phyloP scores from a whole-genome alignment of 2,329 filamentous ascomycete genomes.

The Scorias spongiosa region DNA sequence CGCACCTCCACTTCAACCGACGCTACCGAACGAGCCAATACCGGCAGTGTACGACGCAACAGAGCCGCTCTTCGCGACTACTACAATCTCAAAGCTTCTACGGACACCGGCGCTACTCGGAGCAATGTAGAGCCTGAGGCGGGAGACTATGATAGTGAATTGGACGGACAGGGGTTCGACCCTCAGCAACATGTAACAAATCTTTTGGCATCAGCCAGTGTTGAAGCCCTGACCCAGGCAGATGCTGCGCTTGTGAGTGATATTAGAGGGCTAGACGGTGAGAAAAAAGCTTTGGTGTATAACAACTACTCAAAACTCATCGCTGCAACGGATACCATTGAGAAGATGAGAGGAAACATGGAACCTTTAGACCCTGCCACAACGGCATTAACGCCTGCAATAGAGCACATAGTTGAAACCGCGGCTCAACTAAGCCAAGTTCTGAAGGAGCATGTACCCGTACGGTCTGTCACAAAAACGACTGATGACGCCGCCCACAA shows the following conservation, averaged over 20 bases:
- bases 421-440: slow-evolving; percentile 27
- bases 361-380: slow-evolving; percentile 62
- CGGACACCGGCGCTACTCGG: slow-evolving; percentile 15
- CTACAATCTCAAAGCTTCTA: slow-evolving; percentile 58
- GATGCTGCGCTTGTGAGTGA: slow-evolving; percentile 61
- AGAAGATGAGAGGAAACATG: slow-evolving; percentile 73
- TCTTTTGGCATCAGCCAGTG: slow-evolving; percentile 44
- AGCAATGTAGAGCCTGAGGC: slow-evolving; percentile 24
- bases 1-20: slow-evolving; percentile 56
- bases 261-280: slow-evolving; percentile 78
- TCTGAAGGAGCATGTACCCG: slow-evolving; percentile 15
- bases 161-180: slow-evolving; percentile 61
- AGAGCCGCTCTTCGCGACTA: slow-evolving; percentile 83
- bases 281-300: slow-evolving; percentile 93
- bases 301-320: slow-evolving; percentile 98
- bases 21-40: slow-evolving; percentile 25
- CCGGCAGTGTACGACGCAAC: slow-evolving; percentile 45
- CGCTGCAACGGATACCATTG: slow-evolving; percentile 88
- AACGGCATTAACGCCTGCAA: slow-evolving; percentile 56
- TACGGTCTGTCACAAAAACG: slow-evolving; percentile 8
- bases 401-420: slow-evolving; percentile 58
- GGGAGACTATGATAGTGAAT: slow-evolving; percentile 50
- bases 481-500: slow-evolving; percentile 33
- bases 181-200: slow-evolving; percentile 51
- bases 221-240: slow-evolving; percentile 53